phyloP scores from a whole-genome alignment of 176 grass and related monocot genomes.

The Alopecurus myosuroides region DNA sequence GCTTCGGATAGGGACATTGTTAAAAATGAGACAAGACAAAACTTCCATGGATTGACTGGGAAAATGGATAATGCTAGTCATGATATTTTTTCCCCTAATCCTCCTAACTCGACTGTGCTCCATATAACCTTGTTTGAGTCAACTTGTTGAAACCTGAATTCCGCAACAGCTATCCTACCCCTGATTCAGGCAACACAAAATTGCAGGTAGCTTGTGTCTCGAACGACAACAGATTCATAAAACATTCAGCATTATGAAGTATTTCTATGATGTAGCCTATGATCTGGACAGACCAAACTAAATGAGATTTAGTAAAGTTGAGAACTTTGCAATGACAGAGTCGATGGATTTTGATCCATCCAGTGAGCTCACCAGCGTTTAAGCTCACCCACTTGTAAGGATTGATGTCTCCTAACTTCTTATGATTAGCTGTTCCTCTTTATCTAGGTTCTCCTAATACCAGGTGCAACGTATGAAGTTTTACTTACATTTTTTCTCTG shows the following conservation, averaged over 20 bases:
- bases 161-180: neutral
- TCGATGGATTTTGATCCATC: neutral
- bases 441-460: neutral
- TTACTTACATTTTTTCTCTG: neutral
- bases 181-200: neutral
- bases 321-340: neutral
- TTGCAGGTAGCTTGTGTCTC: neutral
- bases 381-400: neutral
- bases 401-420: neutral
- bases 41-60: neutral
- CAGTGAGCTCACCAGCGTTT: neutral
- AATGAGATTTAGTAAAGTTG: neutral
- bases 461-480: neutral
- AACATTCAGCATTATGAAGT: neutral
- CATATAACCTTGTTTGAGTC: neutral
- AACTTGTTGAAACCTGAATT: neutral
- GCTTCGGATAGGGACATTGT: neutral
- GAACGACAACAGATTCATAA: neutral
- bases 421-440: neutral
- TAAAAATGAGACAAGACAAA: neutral
- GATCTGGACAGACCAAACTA: neutral
- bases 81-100: neutral
- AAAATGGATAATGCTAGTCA: neutral
- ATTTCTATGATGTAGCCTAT: neutral
- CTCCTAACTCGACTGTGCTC: neutral